Evolutionary conservation across 345 rosid genomes (phyloP), one percentile per base, ranked within the genome.

Genomic region (Geranium rotundifolium): DNA sequence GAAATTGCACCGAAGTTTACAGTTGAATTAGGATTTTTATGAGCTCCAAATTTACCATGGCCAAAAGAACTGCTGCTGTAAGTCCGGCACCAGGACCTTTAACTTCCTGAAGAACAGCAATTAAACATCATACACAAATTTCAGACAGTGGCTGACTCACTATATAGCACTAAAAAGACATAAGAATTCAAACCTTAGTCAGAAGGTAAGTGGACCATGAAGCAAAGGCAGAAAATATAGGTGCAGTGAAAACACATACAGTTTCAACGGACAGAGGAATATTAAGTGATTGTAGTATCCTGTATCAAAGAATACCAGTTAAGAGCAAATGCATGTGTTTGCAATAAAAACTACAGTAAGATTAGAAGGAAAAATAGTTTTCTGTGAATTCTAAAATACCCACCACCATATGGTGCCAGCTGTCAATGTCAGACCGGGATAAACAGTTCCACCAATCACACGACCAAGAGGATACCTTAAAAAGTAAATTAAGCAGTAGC

Each of bases 371-470:
- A 5, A 37, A 58, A 10, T 3, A 31, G 7, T 2, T 55, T 58
- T 6, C 14, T 20, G 64, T 4, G 23, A 58, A 67, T 6, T 69
- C 59, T 54, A 41, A 61, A n/a, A 62, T 27, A 79, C 95, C 66
- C 69, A 90, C 97, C 93, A 77, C 96, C 96, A 90, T 31, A 93
- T 69, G 60, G 99, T 90, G 73, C 99, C 97, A 37, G 97, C 97
- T 49, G 99, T 90, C 87, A 93, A 76, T 3, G 96, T 93, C 77
- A 93, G 68, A 56, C 99, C 97, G 52, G 99, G 99, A 79, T 88
- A 93, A 77, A 93, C 99, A 72, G 99, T 88, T 76, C 99, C 97
- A 64, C 97, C 97, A 71, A 90, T 90, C 71, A 93, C 99, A 76
- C 89, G 88, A 27, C 96, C 95, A 59, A 90, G 89, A 52, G 97